These are phyloP conservation scores for Quercus mongolica DNA, from an alignment of 306 rosid genomes.

Conservation along the genomic window DNA sequence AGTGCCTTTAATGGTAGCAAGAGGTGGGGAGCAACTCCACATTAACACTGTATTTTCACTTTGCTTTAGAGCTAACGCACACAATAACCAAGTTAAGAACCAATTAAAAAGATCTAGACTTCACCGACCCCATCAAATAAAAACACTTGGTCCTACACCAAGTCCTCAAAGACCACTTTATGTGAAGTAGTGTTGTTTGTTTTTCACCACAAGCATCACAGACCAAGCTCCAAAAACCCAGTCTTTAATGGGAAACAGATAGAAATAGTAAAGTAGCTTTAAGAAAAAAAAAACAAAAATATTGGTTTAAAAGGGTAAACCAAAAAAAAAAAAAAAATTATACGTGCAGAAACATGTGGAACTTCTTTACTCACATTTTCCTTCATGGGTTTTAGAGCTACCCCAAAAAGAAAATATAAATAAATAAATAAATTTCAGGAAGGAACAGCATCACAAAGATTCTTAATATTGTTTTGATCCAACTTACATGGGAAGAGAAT, in stretches of 20 bases:
- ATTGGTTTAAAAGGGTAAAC: too few relatives aligned
- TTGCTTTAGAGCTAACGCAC: not conserved
- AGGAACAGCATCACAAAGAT: not conserved
- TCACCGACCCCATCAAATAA: not conserved
- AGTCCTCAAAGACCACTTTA: not conserved
- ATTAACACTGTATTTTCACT: not conserved
- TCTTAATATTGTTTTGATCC: not conserved
- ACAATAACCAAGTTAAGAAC: not conserved
- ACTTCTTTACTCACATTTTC: not conserved
- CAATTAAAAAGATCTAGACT: conserved; percentile 18
- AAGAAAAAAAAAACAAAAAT: not conserved
- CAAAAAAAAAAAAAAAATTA: not conserved
- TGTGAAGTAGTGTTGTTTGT: not conserved
- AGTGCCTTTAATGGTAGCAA: not conserved
- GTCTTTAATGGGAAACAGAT: not conserved
- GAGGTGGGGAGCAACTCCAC: not conserved
- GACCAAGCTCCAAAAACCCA: not conserved
- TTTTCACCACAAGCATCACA: not conserved
- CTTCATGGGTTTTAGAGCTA: not conserved
- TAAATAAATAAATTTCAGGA: not conserved
- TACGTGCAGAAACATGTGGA: not conserved
- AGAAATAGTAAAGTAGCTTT: not conserved
- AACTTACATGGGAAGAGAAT: not conserved
- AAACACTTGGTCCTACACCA: conserved; percentile 17
- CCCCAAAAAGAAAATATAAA: not conserved